These are phyloP conservation scores for Ustilago vetiveriae DNA, from an alignment of 1,284 basidiomycete species.

Conservation along the genomic window DNA sequence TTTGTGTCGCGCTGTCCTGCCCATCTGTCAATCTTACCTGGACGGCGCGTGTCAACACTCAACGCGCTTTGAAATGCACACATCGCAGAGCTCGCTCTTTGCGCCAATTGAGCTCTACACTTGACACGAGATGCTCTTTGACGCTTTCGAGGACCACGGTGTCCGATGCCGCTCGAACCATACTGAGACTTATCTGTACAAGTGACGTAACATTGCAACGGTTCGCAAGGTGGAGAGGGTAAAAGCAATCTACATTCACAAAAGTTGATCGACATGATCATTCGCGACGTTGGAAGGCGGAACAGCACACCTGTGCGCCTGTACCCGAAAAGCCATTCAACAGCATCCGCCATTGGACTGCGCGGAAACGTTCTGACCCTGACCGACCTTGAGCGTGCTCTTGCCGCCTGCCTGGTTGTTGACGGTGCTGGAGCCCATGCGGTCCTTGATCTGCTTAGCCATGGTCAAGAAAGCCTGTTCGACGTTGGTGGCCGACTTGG, in stretches of 20 bases:
- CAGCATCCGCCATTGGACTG: slow-evolving; percentile 63
- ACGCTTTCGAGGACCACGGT: no score
- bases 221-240: background rate
- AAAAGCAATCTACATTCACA: slow-evolving; percentile 2
- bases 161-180: background rate
- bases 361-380: slow-evolving; percentile 62
- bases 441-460: slow-evolving; percentile 68
- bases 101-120: no score
- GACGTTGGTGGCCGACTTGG: slow-evolving; percentile 70
- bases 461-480: slow-evolving; percentile 70
- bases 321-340: slow-evolving; percentile 8
- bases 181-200: slow-evolving; percentile 17
- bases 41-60: background rate
- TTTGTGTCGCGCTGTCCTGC: no score
- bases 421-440: slow-evolving; percentile 65
- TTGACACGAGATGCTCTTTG: no score
- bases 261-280: background rate
- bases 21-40: no score
- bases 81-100: no score
- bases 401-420: slow-evolving; percentile 62
- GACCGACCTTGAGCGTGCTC: slow-evolving; percentile 65
- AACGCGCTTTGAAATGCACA: slow-evolving; percentile 1
- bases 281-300: no score
- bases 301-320: slow-evolving; percentile 5
- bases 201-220: slow-evolving; percentile 18